Percentiles rank a stretch among this genome's conserved stretches.
These are phyloP conservation scores for Cladosporium phlei DNA, from an alignment of 2,329 filamentous ascomycete genomes.

Conservation along the genomic window DNA sequence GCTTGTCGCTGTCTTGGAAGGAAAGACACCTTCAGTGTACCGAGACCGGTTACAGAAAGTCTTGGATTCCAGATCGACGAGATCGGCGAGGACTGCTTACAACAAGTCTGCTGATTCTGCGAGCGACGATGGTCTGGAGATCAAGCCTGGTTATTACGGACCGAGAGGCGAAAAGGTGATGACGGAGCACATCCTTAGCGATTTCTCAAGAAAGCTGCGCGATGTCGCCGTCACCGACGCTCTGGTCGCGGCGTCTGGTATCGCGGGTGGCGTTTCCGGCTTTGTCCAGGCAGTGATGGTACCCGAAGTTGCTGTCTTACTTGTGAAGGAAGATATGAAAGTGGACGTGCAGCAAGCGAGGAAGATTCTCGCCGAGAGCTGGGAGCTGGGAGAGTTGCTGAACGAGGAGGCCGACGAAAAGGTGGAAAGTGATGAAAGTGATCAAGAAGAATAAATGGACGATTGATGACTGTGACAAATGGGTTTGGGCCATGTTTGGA, in stretches of 20 bases:
- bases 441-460: conserved; percentile 14
- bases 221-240: conserved; percentile 25
- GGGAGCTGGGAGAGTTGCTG: conserved; percentile 30
- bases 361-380: conserved; percentile 28
- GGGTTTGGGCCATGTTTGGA: background rate
- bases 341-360: conserved; percentile 22
- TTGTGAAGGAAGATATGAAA: conserved; percentile 33
- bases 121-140: background rate
- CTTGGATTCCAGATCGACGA: conserved; percentile 19
- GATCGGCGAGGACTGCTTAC: conserved; percentile 17
- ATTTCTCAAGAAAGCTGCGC: conserved; percentile 27
- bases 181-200: conserved; percentile 30
- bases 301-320: conserved; percentile 32
- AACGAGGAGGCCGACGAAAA: conserved; percentile 28
- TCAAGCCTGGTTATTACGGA: conserved; percentile 32
- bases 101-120: background rate
- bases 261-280: conserved; percentile 32
- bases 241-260: conserved; percentile 28
- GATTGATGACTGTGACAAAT: background rate
- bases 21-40: conserved; percentile 22
- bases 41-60: conserved; percentile 23
- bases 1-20: conserved; percentile 25
- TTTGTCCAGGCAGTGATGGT: conserved; percentile 35
- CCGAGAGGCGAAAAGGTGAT: conserved; percentile 32
- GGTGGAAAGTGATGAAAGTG: conserved; percentile 16